These are phyloP conservation scores for Solanum sitiens DNA, from an alignment of 257 asterid genomes.

Conservation along the genomic window DNA sequence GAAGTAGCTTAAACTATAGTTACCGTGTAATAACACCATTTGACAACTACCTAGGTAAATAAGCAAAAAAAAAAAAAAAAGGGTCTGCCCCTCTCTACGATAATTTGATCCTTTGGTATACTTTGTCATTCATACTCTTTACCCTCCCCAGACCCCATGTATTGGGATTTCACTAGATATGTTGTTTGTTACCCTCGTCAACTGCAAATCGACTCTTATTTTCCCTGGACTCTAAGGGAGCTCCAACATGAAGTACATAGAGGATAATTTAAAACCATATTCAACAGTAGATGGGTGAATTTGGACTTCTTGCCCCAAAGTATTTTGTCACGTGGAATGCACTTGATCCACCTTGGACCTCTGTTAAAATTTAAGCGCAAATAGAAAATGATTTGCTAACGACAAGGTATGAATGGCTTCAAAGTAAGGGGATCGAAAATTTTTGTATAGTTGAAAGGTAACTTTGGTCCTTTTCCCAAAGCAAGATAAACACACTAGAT, in stretches of 20 bases:
- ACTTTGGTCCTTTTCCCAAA: background rate
- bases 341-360: background rate
- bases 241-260: background rate
- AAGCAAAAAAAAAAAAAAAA: background rate
- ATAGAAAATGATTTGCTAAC: background rate
- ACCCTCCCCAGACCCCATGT: background rate
- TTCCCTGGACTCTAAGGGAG: background rate
- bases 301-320: background rate
- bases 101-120: background rate
- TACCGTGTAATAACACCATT: background rate
- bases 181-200: background rate
- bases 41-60: background rate
- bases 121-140: background rate
- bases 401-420: background rate
- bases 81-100: background rate
- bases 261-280: background rate
- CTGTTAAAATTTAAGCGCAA: background rate
- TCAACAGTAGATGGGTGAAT: background rate
- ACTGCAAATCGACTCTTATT: background rate
- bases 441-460: background rate
- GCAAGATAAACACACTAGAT: background rate
- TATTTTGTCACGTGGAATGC: background rate
- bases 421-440: background rate
- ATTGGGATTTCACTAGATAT: background rate
- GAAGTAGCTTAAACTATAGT: background rate